Evolutionary conservation across 768 basidiomycete genomes (phyloP).

Genomic region (Chiua virens): DNA sequence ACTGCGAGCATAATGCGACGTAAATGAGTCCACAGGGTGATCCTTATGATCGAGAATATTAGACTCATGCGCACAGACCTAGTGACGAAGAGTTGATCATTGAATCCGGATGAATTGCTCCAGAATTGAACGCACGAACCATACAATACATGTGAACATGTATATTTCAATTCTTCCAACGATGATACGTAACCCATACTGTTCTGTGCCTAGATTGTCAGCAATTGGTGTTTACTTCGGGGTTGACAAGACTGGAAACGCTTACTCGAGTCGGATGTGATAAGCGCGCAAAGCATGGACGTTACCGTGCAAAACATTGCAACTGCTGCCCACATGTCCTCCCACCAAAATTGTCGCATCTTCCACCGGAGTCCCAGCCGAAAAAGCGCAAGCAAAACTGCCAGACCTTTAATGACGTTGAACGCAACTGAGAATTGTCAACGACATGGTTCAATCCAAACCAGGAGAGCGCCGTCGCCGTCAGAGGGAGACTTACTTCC

Average conservation of each 20-base stretch:
- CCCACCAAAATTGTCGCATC: conserved; percentile 25
- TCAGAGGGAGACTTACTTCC: conserved; percentile 2
- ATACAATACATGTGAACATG: conserved; percentile 10
- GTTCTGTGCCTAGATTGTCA: conserved; percentile 1
- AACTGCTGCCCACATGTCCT: conserved; percentile 21
- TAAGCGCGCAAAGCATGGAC: background rate
- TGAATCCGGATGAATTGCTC: background rate
- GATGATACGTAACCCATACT: background rate
- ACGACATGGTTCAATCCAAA: background rate
- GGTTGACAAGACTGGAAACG: background rate
- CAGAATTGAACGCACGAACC: conserved; percentile 3
- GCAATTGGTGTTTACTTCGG: too few species aligned
- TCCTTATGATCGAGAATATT: conserved; percentile 11
- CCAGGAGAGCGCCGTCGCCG: too few species aligned
- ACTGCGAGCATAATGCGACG: background rate
- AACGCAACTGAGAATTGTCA: conserved; percentile 2
- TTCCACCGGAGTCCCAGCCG: conserved; percentile 12
- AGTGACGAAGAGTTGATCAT: background rate
- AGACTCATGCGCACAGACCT: conserved; percentile 23
- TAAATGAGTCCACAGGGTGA: background rate
- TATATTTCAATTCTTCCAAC: conserved; percentile 1
- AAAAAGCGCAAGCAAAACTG: conserved; percentile 10
- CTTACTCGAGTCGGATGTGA: background rate
- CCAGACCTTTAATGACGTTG: conserved; percentile 4
- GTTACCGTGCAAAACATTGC: background rate